Evolutionary conservation across 23 red algal genomes (phyloP).

Genomic region (Gracilaria caudata): DNA sequence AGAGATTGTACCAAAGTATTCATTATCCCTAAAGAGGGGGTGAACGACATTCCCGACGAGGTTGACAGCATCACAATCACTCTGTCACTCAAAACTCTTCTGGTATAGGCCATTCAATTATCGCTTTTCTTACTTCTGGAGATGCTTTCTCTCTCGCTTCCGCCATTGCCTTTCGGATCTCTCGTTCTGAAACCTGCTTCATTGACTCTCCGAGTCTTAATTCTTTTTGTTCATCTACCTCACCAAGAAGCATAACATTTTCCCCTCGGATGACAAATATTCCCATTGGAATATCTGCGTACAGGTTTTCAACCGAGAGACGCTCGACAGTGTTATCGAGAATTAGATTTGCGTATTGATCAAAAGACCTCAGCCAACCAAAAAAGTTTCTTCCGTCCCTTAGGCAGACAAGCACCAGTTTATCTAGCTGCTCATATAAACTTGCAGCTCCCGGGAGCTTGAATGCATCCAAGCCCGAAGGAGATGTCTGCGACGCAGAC

Average conservation of each 20-base stretch:
- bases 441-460: constrained; percentile 82
- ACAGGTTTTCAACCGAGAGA: constrained; percentile 78
- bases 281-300: constrained; percentile 90
- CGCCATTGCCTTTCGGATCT: constrained; percentile 58
- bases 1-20: background rate
- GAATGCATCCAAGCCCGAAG: constrained; percentile 17
- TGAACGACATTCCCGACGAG: background rate
- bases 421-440: constrained; percentile 92
- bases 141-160: constrained; percentile 20
- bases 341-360: constrained; percentile 97
- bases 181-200: constrained; percentile 72
- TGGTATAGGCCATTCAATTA: constrained; percentile 69
- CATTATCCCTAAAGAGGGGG: background rate
- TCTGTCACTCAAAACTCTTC: constrained; percentile 65
- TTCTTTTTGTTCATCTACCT: constrained; percentile 79
- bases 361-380: constrained; percentile 89
- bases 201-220: constrained; percentile 33
- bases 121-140: constrained; percentile 13
- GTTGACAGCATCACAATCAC: background rate
- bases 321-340: constrained; percentile 93
- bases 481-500: constrained; percentile 8
- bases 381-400: constrained; percentile 94
- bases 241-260: constrained; percentile 98
- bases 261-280: constrained; percentile 95
- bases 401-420: constrained; percentile 86